Evolutionary conservation across 169 alveolate genomes (phyloP), one percentile per base, ranked within the genome.

Genomic region (Plasmodium blacklocki): DNA sequence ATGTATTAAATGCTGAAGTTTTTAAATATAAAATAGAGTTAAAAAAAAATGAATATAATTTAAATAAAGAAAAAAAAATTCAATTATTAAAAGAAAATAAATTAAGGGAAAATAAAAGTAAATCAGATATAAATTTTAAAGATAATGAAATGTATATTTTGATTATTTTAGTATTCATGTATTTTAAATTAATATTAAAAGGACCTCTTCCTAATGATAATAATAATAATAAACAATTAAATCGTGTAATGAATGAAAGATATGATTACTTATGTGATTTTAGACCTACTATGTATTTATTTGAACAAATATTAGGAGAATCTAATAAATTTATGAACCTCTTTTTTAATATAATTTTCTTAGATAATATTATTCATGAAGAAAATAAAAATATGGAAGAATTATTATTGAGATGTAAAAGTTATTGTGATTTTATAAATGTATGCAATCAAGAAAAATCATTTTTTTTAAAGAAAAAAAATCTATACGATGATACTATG

Each of bases 221-320:
- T 26, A 86, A 72, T 2, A 86, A 86, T 45, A 83, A 83, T 32
- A 71, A 73, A 49, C 58, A 74, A 7, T 45, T 86, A 43, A 86
- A 86, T 66, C 21, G 32, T 60, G 54, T 86, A 26, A 86, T 86
- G 92, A 86, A 86, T 59, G 92, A 86, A 43, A 6, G 92, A 7
- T 86, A 15, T 52, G 76, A 86, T 29, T 59, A 62, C 18, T 58
- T 74, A 7, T 86, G 92, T 21, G 92, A 86, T 19, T 86, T 86
- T 43, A 47, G 92, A 47, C 88, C 92, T 0, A 86, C 92, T 1
- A 86, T 86, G 92, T 86, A 86, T 86, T 56, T 86, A 5, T 86
- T 59, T 56, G 74, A 72, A 6, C 78, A 86, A 7, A 86, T 86
- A 8, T 47, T 86, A 54, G 92, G 92, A 18, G 92, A 86, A 72